Evolutionary conservation across 768 basidiomycete genomes (phyloP).

Genomic region (Pisolithus microcarpus): DNA sequence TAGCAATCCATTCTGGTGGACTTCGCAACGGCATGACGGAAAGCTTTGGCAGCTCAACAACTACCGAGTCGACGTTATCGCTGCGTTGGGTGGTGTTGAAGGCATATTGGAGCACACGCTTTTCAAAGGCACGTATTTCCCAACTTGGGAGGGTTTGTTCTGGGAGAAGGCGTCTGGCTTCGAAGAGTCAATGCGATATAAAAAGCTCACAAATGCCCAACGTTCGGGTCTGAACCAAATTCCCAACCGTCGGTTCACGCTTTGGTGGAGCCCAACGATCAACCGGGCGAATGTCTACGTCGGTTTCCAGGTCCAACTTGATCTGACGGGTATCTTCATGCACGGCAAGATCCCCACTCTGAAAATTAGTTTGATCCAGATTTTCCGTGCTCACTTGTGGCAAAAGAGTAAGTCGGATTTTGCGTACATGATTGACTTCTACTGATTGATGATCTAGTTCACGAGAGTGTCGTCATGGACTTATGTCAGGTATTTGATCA

Average conservation of each 20-base stretch:
- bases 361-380: conserved; percentile 98
- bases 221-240: conserved; percentile 97
- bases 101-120: conserved; percentile 94
- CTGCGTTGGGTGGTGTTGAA: conserved; percentile 94
- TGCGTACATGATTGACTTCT: conserved; percentile 12
- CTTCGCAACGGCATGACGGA: conserved; percentile 91
- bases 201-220: conserved; percentile 96
- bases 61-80: conserved; percentile 97
- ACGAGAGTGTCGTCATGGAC: conserved; percentile 92
- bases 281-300: conserved; percentile 99
- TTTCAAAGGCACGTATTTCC: conserved; percentile 98
- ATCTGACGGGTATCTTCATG: conserved; percentile 97
- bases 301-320: conserved; percentile 99
- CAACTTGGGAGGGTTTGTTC: conserved; percentile 97
- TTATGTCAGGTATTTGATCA: conserved; percentile 99
- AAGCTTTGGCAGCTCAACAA: conserved; percentile 97
- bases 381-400: conserved; percentile 99
- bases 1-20: conserved; percentile 99
- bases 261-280: conserved; percentile 99
- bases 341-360: conserved; percentile 97
- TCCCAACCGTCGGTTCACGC: conserved; percentile 96
- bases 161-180: conserved; percentile 99
- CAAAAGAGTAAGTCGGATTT: conserved; percentile 78
- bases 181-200: conserved; percentile 93
- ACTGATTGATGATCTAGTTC: conserved; percentile 41